Evolutionary conservation across 1,139 yeast species (phyloP), one percentile per base, ranked within the genome.

Genomic region (Zhuliangozyma parablackwelliae): DNA sequence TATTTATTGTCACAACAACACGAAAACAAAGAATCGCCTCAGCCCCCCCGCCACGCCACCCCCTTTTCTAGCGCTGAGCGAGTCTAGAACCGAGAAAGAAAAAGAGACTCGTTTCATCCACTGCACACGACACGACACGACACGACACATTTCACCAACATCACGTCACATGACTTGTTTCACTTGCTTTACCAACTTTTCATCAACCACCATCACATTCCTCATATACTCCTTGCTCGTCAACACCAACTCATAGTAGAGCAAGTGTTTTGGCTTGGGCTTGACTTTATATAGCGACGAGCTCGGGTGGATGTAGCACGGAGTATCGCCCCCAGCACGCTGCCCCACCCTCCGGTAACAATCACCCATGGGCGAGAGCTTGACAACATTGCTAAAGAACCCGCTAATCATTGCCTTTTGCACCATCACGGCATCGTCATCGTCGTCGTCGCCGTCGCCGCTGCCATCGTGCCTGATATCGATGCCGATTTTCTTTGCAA

Each of bases 141-240:
- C 16, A 16, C 16, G 4, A 16, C 16, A 16, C 16, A 3, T 3
- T 16, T 3, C 16, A 16, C 16, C 16, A 16, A 16, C 16, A 16
- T 16, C 16, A 4, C 16, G 16, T 16, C 16, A 16, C 16, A 16
- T 16, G 16, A 16, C 16, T 16, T 16, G 16, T 16, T 16, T 16
- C 16, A 16, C 16, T 16, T 40, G 36, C 29, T 38, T 40, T 10
- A 42, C 26, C 26, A 43, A 20, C 16, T 39, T 43, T 11, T 78
- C 79, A 32, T 80, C 75, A 5, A 92, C 65, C 0, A 83, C 77
- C 71, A 88, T 72, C 53, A 95, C 86, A 47, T 84, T 88, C 39
- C 97, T 65, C 87, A 92, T 86, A 56, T 78, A 92, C 63, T 90
- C 97, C 56, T 82, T 86, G 33, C 87, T 77, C 0, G 98, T 92